Percentiles rank a stretch among this genome's conserved stretches.
Conservation (phyloP, 768 basidiomycete genomes). For the Boletus tomentosulus region DNA sequence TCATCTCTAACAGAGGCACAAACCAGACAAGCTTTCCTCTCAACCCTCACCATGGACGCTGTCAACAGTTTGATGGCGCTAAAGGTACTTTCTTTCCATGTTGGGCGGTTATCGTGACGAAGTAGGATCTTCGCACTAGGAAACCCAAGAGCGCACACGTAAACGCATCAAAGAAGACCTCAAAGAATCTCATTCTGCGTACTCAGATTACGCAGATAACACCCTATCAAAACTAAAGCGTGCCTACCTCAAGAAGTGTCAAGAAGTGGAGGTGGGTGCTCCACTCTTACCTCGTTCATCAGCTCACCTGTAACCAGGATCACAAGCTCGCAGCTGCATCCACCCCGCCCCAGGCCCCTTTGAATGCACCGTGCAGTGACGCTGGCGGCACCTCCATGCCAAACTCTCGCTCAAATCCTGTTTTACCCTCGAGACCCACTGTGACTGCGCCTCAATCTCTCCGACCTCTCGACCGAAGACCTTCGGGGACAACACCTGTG, state of each 20-base stretch:
- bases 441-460: slow-evolving; percentile 73
- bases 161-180: slow-evolving; percentile 90
- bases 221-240: slow-evolving; percentile 78
- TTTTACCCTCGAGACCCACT: slow-evolving; percentile 44
- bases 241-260: slow-evolving; percentile 77
- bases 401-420: slow-evolving; percentile 43
- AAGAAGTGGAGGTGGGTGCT: slow-evolving; percentile 72
- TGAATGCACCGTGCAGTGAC: slow-evolving; percentile 33
- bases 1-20: slow-evolving; percentile 60
- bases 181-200: slow-evolving; percentile 70
- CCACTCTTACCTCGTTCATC: slow-evolving; percentile 1
- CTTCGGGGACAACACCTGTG: slow-evolving; percentile 53
- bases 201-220: slow-evolving; percentile 77
- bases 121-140: slow-evolving; percentile 39
- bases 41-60: slow-evolving; percentile 68
- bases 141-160: slow-evolving; percentile 87
- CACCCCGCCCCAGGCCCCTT: slow-evolving; percentile 25
- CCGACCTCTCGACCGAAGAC: slow-evolving; percentile 68
- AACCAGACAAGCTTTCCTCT: slow-evolving; percentile 73
- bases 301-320: slow-evolving; percentile 44
- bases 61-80: slow-evolving; percentile 62
- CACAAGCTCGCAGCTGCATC: slow-evolving; percentile 48
- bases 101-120: background rate
- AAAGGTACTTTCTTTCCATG: slow-evolving; percentile 45
- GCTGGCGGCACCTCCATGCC: slow-evolving; percentile 25